These are phyloP conservation scores for Penicillium sp. DNA, from an alignment of 2,329 filamentous ascomycete genomes.

Conservation along the genomic window DNA sequence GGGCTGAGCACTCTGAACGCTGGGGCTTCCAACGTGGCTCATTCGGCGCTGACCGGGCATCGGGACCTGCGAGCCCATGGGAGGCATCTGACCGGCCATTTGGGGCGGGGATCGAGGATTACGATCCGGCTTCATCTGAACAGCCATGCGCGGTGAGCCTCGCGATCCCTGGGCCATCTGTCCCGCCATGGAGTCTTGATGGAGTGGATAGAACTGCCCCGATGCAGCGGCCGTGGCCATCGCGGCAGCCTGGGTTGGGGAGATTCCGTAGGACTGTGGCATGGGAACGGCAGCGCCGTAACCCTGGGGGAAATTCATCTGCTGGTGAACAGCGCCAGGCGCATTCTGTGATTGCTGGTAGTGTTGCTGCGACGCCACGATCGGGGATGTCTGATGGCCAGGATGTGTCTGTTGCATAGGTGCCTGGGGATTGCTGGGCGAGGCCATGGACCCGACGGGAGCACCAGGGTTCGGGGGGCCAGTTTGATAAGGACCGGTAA, in stretches of 20 bases:
- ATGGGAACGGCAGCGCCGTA: constrained; percentile 74
- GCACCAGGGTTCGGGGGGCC: constrained; percentile 53
- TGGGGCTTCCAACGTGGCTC: constrained; percentile 73
- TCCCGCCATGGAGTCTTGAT: constrained; percentile 66
- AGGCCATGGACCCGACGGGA: constrained; percentile 59
- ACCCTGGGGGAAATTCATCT: constrained; percentile 77
- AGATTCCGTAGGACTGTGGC: constrained; percentile 72
- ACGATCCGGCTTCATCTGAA: constrained; percentile 69
- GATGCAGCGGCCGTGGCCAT: constrained; percentile 93
- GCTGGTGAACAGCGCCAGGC: constrained; percentile 59
- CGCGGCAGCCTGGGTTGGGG: constrained; percentile 81
- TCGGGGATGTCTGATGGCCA: constrained; percentile 72
- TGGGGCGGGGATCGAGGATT: constrained; percentile 74
- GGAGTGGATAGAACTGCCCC: constrained; percentile 73
- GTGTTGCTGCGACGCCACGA: constrained; percentile 72
- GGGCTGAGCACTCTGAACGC: constrained; percentile 69
- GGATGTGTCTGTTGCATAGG: constrained; percentile 59
- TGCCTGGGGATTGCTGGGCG: constrained; percentile 68
- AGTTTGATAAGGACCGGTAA: constrained; percentile 62
- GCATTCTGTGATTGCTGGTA: constrained; percentile 64
- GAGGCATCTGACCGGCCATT: constrained; percentile 60
- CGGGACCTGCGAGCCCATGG: constrained; percentile 47
- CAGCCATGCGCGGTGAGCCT: constrained; percentile 75
- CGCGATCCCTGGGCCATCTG: constrained; percentile 55
- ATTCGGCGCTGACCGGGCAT: constrained; percentile 62